Percentiles rank a stretch among this genome's conserved stretches.
These are phyloP conservation scores for Globisporangium ultimum DNA, from an alignment of 352 stramenopile species.

Conservation along the genomic window DNA sequence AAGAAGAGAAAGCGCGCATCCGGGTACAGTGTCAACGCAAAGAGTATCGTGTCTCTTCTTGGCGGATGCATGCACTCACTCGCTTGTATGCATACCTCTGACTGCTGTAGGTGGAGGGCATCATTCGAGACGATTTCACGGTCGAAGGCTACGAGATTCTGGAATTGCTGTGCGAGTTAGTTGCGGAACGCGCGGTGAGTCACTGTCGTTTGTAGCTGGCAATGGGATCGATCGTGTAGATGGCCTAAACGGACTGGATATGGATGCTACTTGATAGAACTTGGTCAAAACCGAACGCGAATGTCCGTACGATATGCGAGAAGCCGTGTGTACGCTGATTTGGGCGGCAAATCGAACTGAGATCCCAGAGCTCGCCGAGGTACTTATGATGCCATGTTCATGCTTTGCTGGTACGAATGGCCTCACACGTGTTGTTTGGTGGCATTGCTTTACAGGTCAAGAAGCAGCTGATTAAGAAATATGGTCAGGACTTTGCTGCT, in stretches of 20 bases:
- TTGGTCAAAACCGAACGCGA: constrained; percentile 89
- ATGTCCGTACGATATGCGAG: constrained; percentile 92
- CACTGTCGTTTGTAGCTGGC: not conserved
- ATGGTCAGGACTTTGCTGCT: constrained; percentile 86
- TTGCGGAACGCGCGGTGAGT: constrained; percentile 88
- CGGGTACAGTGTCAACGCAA: constrained; percentile 83
- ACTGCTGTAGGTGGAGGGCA: constrained; percentile 68
- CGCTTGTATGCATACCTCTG: not conserved
- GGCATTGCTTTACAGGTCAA: constrained; percentile 42
- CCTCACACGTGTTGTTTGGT: not conserved
- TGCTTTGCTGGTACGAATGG: not conserved
- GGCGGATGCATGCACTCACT: not conserved
- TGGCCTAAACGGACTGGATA: not conserved
- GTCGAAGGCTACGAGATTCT: constrained; percentile 96
- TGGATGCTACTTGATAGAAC: constrained; percentile 30
- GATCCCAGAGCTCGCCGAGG: constrained; percentile 91
- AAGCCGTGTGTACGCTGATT: constrained; percentile 93
- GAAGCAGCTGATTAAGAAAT: constrained; percentile 88
- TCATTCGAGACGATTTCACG: constrained; percentile 95
- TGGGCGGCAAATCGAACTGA: constrained; percentile 90
- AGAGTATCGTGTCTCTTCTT: no score
- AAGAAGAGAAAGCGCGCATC: constrained; percentile 94
- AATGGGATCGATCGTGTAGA: not conserved
- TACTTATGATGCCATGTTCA: constrained; percentile 19
- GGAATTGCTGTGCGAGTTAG: constrained; percentile 91